Evolutionary conservation across 176 grass and related monocot genomes (phyloP), one percentile per base, ranked within the genome.

Genomic region (Thinopyrum elongatum): DNA sequence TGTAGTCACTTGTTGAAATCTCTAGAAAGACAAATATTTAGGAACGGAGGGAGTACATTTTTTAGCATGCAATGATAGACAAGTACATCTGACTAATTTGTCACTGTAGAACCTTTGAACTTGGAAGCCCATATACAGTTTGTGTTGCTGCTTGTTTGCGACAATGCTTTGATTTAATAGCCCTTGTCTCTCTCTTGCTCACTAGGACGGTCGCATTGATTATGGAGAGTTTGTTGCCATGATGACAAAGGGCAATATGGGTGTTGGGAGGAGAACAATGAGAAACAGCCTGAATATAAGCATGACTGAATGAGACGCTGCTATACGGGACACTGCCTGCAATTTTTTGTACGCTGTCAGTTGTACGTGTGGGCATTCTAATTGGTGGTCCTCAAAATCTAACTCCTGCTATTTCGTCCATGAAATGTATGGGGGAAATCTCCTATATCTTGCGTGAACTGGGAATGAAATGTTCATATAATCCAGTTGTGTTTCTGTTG

Each of bases 201-300:
- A 25, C 62, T 16, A 93, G 91, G 91, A 93, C 31, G 91, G 91
- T 22, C 81, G 87, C 19, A 93, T 93, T 78, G 87, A 90, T 87
- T 90, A 93, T 0, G 87, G 88, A 9, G 91, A 93, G 79, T 93
- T 93, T 82, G 91, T 93, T 88, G 91, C 87, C 27, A 93, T 93
- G 91, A 93, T 88, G 91, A 87, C 85, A 76, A 93, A 90, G 78
- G 91, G 82, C 71, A 92, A 92, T 71, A 87, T 92, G 86, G 86
- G 89, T n/a, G 70, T 92, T 84, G 86, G 85, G 51, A 86, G 89
- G 65, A 85, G 85, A 86, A 88, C 85, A 71, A 85, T 88, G 81
- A 87, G 89, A 76, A 91, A 87, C 76, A 91, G 89, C n/a, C 62
- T 91, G 76, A 91, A 91, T 35, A 51, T 91, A 84, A 91, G 89